Evolutionary conservation across 2,329 filamentous ascomycete species (phyloP), one percentile per base, ranked within the genome.

Genomic region (Sporothrix globosa): DNA sequence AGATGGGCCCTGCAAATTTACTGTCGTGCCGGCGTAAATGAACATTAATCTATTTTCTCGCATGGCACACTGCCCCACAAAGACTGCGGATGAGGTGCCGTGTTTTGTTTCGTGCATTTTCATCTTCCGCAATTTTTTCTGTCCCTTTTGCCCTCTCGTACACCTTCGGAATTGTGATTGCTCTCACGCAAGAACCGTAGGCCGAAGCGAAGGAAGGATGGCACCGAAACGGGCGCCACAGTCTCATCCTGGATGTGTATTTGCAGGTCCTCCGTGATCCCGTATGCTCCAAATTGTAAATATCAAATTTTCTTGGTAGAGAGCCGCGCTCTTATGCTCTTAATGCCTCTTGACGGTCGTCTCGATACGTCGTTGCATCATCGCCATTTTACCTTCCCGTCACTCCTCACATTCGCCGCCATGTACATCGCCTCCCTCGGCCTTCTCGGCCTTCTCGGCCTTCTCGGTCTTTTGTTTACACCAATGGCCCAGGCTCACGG

Each of bases 401-500:
- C 19, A 3, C 13, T 17, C 44, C 27, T 34, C 9, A 6, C 14
- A n/a, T 13, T 34, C 54, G 11, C n/a, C 21, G 3, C 30, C 13
- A 58, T 60, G 56, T 21, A 60, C 34, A 21, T 3, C 11, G 34
- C 34, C 6, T 9, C 7, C 34, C 5, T 9, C 34, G 5, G 34
- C 7, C 34, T 34, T 34, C 6, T 34, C 34, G 34, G 34, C 34
- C 30, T 19, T 2, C 34, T 60, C 30, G 19, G 34, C 7, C 34
- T 34, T 34, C 6, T 34, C 34, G 34, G 34, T 6, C 17, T 19
- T 2, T 17, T 60, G 73, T 75, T 74, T 17, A 9, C 69, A 3
- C 66, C 75, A 3, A 19, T 72, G 63, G 67, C 68, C 14, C 69
- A 67, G 69, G 75, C 77, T 21, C 80, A 81, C 72, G 80, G 80